A percentile compares a stretch with the other conserved stretches of the same genome.
Evolutionary conservation across 2,329 filamentous ascomycete species (phyloP).

Genomic region (Trichothecium roseum): DNA sequence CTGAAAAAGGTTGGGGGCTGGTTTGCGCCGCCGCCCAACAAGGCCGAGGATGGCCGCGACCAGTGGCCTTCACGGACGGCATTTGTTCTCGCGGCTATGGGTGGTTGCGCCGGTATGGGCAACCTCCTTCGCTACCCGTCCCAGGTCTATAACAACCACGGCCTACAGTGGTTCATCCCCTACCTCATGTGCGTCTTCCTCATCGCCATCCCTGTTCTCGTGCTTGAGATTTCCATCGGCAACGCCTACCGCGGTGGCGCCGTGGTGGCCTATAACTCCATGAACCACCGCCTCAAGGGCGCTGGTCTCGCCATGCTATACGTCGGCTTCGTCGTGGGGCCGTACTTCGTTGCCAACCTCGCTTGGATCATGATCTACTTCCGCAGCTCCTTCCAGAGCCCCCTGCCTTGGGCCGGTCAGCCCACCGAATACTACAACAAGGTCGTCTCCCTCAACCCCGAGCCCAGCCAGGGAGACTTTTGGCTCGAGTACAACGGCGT

Average conservation of each 20-base stretch:
- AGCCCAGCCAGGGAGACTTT: conserved; percentile 27
- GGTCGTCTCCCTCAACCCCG: conserved; percentile 36
- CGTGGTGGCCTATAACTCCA: conserved; percentile 43
- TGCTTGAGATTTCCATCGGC: conserved; percentile 59
- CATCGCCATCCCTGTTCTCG: conserved; percentile 43
- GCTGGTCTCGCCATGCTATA: conserved; percentile 41
- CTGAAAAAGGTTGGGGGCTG: conserved; percentile 19
- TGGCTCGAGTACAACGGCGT: conserved; percentile 37
- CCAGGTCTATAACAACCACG: conserved; percentile 49
- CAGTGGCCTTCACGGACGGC: conserved; percentile 45
- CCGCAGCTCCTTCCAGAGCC: conserved; percentile 41
- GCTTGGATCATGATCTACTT: conserved; percentile 52
- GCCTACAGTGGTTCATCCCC: conserved; percentile 50
- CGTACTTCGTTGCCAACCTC: conserved; percentile 46
- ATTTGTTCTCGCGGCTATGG: conserved; percentile 48
- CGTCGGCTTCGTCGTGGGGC: conserved; percentile 42
- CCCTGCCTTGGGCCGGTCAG: conserved; percentile 40
- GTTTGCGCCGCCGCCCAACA: conserved; percentile 24
- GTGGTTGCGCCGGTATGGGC: conserved; percentile 46
- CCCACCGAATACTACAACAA: conserved; percentile 41
- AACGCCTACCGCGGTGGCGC: conserved; percentile 48
- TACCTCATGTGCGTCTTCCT: conserved; percentile 45
- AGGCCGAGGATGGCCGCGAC: conserved; percentile 32
- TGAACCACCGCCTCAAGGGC: conserved; percentile 42
- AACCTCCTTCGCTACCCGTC: conserved; percentile 48